Percentiles rank a stretch among this genome's conserved stretches.
Evolutionary conservation across 2,329 filamentous ascomycete genomes (phyloP).

Genomic region (Beauveria varroae): DNA sequence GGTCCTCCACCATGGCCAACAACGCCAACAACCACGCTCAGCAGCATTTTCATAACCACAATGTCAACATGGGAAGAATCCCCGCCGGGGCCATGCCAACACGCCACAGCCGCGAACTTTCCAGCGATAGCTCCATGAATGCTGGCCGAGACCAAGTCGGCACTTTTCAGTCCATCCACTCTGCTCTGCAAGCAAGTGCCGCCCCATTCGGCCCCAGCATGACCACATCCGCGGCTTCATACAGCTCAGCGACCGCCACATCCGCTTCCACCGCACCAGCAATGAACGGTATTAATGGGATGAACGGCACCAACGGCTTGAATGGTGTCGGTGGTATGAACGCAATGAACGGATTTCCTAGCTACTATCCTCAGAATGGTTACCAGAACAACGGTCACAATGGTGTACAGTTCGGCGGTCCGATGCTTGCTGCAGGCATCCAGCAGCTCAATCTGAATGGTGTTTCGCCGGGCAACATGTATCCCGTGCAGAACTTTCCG

Average conservation of each 20-base stretch:
- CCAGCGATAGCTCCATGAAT: slow-evolving; percentile 37
- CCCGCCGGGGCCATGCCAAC: slow-evolving; percentile 57
- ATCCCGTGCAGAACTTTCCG: slow-evolving; percentile 50
- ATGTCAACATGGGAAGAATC: slow-evolving; percentile 73
- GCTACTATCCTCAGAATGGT: slow-evolving; percentile 21
- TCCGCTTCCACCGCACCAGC: slow-evolving; percentile 18
- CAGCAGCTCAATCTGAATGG: slow-evolving; percentile 53
- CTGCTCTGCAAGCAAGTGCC: slow-evolving; percentile 72
- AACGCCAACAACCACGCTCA: slow-evolving; percentile 53
- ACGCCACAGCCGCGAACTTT: slow-evolving; percentile 68
- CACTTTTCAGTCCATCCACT: slow-evolving; percentile 55
- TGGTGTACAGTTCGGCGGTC: slow-evolving; percentile 22
- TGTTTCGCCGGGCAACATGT: slow-evolving; percentile 36
- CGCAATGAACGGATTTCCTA: slow-evolving; percentile 16
- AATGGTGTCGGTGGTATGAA: not conserved
- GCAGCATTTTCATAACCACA: slow-evolving; percentile 67
- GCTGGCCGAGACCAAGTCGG: slow-evolving; percentile 35
- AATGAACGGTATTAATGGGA: slow-evolving; percentile 20
- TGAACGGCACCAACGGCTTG: not conserved
- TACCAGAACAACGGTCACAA: slow-evolving; percentile 20
- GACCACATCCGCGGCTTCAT: slow-evolving; percentile 20
- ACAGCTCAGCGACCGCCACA: slow-evolving; percentile 19
- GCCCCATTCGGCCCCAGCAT: slow-evolving; percentile 65
- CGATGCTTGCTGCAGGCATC: slow-evolving; percentile 62
- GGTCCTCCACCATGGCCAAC: slow-evolving; percentile 31